Evolutionary conservation across 345 rosid species (phyloP), one percentile per base, ranked within the genome.

Genomic region (Citrus mangshanensis): DNA sequence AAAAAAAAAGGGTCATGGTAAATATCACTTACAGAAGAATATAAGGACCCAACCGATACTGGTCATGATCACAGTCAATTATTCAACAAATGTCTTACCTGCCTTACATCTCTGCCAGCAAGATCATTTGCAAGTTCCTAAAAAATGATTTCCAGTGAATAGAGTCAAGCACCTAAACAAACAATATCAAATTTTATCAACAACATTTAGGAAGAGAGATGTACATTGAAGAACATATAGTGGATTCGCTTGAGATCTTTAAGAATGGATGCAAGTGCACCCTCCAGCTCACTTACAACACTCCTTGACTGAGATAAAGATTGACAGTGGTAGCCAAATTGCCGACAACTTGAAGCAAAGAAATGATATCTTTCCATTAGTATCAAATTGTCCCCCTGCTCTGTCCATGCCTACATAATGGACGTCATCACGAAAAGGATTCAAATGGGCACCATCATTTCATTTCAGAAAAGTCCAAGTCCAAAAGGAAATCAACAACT

Each of bases 301-400:
- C 82, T 89, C 81, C 88, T 89, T 82, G 88, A 79, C 88, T 93
- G 87, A 1, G 96, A 91, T 60, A 95, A 89, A 55, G 99, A 95
- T 84, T 82, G 84, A 75, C 83, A 89, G 13, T 71, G 76, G 83
- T 81, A 91, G 73, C 92, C 95, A 80, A 88, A 95, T 84, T 95
- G 99, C 21, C 38, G 88, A 86, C 98, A 91, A 80, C 98, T 95
- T 46, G 97, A 95, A 69, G 93, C 91, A 37, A 95, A 94, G 82
- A 87, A 95, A 77, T 94, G 98, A 70, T 94, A 94, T 85, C 99
- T 86, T 83, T 94, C 97, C 91, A 94, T 94, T 84, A 90, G 75
- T 54, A 96, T 89, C 90, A 96, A 68, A 84, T 96, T 96, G 72
- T 91, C 97, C 79, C 82, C 91, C 68, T 94, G 97, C 82, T 87